These are phyloP conservation scores for Exophiala bonariae DNA, from an alignment of 2,329 filamentous ascomycete genomes.

Conservation along the genomic window DNA sequence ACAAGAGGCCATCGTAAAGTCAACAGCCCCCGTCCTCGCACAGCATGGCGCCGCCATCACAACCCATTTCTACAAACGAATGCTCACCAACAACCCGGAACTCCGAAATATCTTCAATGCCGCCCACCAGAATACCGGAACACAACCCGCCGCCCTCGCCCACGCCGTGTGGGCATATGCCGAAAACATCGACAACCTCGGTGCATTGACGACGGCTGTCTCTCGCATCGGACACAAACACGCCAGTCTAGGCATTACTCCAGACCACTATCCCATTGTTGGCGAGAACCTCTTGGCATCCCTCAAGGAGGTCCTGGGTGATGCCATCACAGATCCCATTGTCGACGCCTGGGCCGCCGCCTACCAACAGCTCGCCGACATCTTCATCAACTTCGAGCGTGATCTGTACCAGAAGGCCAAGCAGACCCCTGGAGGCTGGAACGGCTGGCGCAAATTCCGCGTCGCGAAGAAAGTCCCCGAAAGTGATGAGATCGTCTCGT, in stretches of 20 bases:
- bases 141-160: constrained; percentile 70
- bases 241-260: constrained; percentile 66
- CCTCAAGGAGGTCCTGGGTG: constrained; percentile 66
- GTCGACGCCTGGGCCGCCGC: constrained; percentile 69
- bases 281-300: constrained; percentile 68
- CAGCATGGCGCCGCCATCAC: constrained; percentile 70
- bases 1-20: constrained; percentile 66
- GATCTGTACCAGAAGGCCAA: constrained; percentile 54
- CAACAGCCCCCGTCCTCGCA: constrained; percentile 68
- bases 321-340: constrained; percentile 65
- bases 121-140: constrained; percentile 66
- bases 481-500: constrained; percentile 68
- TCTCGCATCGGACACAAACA: constrained; percentile 78
- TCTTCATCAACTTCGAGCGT: constrained; percentile 68
- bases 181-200: constrained; percentile 68
- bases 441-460: constrained; percentile 66
- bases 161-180: constrained; percentile 70
- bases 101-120: constrained; percentile 72
- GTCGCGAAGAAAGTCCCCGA: constrained; percentile 66
- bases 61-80: constrained; percentile 69
- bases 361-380: constrained; percentile 71
- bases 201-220: constrained; percentile 54
- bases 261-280: constrained; percentile 70
- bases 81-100: constrained; percentile 65
- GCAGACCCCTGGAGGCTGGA: constrained; percentile 52